Percentiles rank a stretch among this genome's conserved stretches.
Evolutionary conservation across 1,284 basidiomycete species (phyloP).

Genomic region (Rhizoctonia solani): DNA sequence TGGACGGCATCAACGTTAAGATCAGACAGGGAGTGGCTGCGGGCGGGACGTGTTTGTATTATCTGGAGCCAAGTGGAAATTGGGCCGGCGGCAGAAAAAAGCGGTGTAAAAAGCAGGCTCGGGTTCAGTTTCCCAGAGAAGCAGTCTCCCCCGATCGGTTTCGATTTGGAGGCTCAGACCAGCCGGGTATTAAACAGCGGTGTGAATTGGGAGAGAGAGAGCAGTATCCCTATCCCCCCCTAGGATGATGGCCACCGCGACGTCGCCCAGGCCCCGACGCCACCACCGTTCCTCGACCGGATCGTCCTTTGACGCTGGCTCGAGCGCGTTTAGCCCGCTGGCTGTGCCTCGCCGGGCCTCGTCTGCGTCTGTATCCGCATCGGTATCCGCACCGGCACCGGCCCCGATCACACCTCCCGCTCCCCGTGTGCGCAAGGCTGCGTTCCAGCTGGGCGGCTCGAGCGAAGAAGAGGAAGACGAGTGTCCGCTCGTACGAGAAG

Average conservation of each 20-base stretch:
- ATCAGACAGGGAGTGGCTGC: too few relatives aligned
- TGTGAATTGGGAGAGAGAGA: too few relatives aligned
- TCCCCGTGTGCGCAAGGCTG: slow-evolving; percentile 15
- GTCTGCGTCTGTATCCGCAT: background rate
- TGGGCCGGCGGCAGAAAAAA: slow-evolving; percentile 9
- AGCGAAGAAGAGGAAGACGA: slow-evolving; percentile 35
- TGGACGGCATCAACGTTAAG: too few relatives aligned
- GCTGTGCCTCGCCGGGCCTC: slow-evolving; percentile 55
- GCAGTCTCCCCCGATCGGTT: too few relatives aligned
- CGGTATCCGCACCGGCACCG: too few relatives aligned
- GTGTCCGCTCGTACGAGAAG: slow-evolving; percentile 27
- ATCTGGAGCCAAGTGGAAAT: background rate
- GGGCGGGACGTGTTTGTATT: slow-evolving; percentile 7
- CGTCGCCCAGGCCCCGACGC: slow-evolving; percentile 45
- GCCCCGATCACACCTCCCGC: too few relatives aligned
- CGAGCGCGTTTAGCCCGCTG: slow-evolving; percentile 58
- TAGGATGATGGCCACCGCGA: slow-evolving; percentile 21
- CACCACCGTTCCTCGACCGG: slow-evolving; percentile 47
- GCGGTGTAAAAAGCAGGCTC: background rate
- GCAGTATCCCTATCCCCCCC: too few relatives aligned
- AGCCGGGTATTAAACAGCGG: too few relatives aligned
- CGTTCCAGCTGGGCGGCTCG: slow-evolving; percentile 31
- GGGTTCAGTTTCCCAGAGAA: too few relatives aligned
- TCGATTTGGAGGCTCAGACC: too few relatives aligned
- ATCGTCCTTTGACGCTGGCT: slow-evolving; percentile 50